Conservation (phyloP, 257 asterid species). For the Linderniella brevidens region DNA sequence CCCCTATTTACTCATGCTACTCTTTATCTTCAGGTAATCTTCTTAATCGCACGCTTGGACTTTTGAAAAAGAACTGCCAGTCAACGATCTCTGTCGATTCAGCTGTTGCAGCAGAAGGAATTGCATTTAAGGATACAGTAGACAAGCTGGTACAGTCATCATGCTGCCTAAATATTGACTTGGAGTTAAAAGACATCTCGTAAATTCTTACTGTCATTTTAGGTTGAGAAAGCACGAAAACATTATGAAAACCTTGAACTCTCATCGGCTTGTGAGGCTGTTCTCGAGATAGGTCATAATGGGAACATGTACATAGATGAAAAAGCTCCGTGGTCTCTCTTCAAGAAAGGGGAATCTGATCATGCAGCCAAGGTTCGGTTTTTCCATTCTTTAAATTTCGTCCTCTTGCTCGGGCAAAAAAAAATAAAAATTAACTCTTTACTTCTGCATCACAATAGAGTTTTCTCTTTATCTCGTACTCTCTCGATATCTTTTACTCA, state of each 20-base stretch:
- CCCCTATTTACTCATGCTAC: slow-evolving; percentile 5
- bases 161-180: not conserved
- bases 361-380: slow-evolving; percentile 68
- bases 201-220: not conserved
- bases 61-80: slow-evolving; percentile 70
- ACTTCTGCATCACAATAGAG: too few species aligned
- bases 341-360: slow-evolving; percentile 74
- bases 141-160: slow-evolving; percentile 54
- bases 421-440: too few species aligned
- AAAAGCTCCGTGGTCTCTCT: slow-evolving; percentile 85
- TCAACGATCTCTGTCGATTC: slow-evolving; percentile 68
- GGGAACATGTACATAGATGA: slow-evolving; percentile 67
- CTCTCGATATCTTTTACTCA: too few species aligned
- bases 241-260: slow-evolving; percentile 69
- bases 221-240: slow-evolving; percentile 37
- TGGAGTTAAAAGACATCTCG: not conserved
- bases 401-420: too few species aligned
- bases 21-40: slow-evolving; percentile 59
- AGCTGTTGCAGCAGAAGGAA: slow-evolving; percentile 68
- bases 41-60: slow-evolving; percentile 94
- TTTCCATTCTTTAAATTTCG: too few species aligned
- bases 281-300: slow-evolving; percentile 71
- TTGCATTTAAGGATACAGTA: slow-evolving; percentile 44
- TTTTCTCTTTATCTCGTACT: too few species aligned
- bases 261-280: slow-evolving; percentile 83